These are phyloP conservation scores for Rosa lucieae DNA, from an alignment of 306 rosid genomes.

Conservation along the genomic window DNA sequence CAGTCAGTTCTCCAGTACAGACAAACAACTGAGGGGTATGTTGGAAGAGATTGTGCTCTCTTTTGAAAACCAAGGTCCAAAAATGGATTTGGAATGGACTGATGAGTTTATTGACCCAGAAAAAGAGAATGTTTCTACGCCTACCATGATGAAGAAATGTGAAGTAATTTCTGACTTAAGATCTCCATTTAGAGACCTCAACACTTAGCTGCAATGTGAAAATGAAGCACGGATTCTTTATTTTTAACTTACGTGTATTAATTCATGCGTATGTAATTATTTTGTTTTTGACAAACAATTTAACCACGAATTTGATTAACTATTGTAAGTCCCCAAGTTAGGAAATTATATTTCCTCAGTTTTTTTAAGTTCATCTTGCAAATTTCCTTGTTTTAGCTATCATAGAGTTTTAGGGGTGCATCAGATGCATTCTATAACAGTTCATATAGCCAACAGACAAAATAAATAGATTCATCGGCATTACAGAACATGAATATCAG, in stretches of 20 bases:
- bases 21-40: constrained; percentile 48
- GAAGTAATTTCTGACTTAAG: constrained; percentile 46
- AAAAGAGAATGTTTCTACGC: constrained; percentile 49
- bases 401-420: neutral
- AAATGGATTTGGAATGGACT: constrained; percentile 27
- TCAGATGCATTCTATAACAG: neutral
- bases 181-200: constrained; percentile 64
- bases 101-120: constrained; percentile 31
- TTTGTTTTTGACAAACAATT: neutral
- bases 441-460: neutral
- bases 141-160: constrained; percentile 39
- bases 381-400: neutral
- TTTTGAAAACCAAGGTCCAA: constrained; percentile 35
- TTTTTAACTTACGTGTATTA: constrained; percentile 16
- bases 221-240: constrained; percentile 4
- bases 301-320: constrained; percentile 3
- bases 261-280: neutral
- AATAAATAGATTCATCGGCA: neutral
- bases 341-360: neutral
- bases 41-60: constrained; percentile 46
- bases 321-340: neutral
- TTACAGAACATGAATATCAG: neutral
- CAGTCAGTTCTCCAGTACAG: constrained; percentile 42
- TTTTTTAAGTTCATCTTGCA: neutral
- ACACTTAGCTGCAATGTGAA: constrained; percentile 34